Percentiles rank a stretch among this genome's conserved stretches.
Evolutionary conservation across 2,329 filamentous ascomycete genomes (phyloP).

Genomic region (Trichoderma harzianum): DNA sequence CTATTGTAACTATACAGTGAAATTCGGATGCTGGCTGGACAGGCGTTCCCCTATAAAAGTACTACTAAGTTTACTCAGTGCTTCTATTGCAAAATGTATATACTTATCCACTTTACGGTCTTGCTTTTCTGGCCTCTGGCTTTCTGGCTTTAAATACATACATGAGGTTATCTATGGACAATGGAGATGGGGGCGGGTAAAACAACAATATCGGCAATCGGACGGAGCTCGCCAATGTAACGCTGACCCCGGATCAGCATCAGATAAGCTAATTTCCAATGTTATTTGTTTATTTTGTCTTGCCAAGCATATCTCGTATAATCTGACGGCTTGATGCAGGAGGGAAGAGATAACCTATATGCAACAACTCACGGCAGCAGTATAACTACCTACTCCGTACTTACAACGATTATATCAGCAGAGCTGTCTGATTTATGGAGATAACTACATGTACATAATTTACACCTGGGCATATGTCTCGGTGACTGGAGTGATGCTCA

Average conservation of each 20-base stretch:
- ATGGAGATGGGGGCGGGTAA: background rate
- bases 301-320: background rate
- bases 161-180: background rate
- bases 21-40: no score
- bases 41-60: no score
- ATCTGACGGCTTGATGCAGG: background rate
- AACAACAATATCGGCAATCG: background rate
- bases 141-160: no score
- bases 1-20: no score
- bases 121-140: no score
- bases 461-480: background rate
- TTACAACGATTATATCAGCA: background rate
- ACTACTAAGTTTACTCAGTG: no score
- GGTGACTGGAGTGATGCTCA: background rate
- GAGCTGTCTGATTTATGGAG: background rate
- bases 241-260: background rate
- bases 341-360: background rate
- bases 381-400: background rate
- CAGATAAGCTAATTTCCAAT: background rate
- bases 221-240: background rate
- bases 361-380: background rate
- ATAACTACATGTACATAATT: background rate
- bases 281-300: background rate
- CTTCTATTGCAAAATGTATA: no score
- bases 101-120: no score